Evolutionary conservation across 495 filamentous ascomycete species (phyloP).

Genomic region (Penicillium pulvis): DNA sequence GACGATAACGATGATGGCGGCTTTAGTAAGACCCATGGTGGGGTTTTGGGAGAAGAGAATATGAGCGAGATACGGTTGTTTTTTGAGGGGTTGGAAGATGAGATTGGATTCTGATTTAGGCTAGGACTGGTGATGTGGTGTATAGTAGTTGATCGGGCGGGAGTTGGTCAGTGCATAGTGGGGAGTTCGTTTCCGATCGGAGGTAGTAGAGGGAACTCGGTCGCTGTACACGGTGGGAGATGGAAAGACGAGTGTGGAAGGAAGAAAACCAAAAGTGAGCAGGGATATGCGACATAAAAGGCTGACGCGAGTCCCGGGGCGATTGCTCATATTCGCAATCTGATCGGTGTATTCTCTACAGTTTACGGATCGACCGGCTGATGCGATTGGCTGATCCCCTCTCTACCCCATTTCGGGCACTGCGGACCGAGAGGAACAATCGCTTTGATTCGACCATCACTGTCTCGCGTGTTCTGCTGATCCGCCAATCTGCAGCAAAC

Average conservation of each 20-base stretch:
- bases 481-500: background rate
- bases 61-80: background rate
- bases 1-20: constrained; percentile 47
- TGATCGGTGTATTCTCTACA: background rate
- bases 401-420: background rate
- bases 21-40: constrained; percentile 34
- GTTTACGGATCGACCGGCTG: background rate
- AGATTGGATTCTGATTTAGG: background rate
- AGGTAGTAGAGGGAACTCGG: too few relatives aligned
- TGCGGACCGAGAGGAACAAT: constrained; percentile 7
- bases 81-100: background rate
- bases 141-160: background rate
- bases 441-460: constrained; percentile 1
- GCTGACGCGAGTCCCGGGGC: constrained; percentile 1
- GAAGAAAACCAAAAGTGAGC: background rate
- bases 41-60: background rate
- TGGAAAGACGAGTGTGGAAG: background rate
- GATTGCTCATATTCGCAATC: constrained; percentile 11
- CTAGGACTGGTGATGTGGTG: background rate
- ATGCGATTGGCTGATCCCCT: constrained; percentile 1
- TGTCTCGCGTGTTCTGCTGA: background rate
- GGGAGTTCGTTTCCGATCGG: background rate
- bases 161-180: constrained; percentile 7
- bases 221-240: background rate
- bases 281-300: constrained; percentile 4